Evolutionary conservation across 495 filamentous ascomycete species (phyloP), one percentile per base, ranked within the genome.

Genomic region (Bombardia bombarda): DNA sequence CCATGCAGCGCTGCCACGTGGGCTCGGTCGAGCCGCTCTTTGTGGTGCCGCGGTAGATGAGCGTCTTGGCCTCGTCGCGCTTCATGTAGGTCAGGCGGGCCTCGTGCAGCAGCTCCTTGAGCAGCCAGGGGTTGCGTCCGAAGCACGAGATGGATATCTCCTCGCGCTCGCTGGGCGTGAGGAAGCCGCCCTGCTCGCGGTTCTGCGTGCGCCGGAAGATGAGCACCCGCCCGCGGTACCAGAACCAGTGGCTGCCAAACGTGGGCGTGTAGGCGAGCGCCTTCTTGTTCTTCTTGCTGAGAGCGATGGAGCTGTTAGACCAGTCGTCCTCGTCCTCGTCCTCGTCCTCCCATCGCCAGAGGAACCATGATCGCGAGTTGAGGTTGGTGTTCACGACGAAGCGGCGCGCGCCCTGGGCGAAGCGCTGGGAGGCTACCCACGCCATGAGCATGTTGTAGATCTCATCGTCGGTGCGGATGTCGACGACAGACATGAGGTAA

Each of bases 381-480:
- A 76, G 57, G 44, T 74, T 77, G 12, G 78, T 78, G 33, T 77
- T 79, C 10, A 75, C 80, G 5, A 84, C 70, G 43, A 84, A 81
- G 5, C 72, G 69, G 6, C 73, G 75, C 1, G 78, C 72, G 3
- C 62, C 60, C 35, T 74, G 70, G 24, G 77, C 70, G 40, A 80
- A 79, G 18, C 61, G 50, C 52, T 85, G 82, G 26, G 64, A 65
- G 18, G 82, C 69, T 3, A 85, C 69, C 82, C 82, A 86, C 32
- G 66, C 70, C 80, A 86, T 84, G 18, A 85, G 50, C 56, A 82
- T 80, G 46, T 73, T 80, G 63, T 78, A 84, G 32, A 80, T 73
- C 50, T 85, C 80, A 46, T 86, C 82, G 42, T 83, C 77, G 6
- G 74, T 67, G 12, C 79, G 70, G 40, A 86, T 73, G 44, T 83